These are phyloP conservation scores for Stephanodiscus minutulus DNA, from an alignment of 108 stramenopile genomes.

Conservation along the genomic window DNA sequence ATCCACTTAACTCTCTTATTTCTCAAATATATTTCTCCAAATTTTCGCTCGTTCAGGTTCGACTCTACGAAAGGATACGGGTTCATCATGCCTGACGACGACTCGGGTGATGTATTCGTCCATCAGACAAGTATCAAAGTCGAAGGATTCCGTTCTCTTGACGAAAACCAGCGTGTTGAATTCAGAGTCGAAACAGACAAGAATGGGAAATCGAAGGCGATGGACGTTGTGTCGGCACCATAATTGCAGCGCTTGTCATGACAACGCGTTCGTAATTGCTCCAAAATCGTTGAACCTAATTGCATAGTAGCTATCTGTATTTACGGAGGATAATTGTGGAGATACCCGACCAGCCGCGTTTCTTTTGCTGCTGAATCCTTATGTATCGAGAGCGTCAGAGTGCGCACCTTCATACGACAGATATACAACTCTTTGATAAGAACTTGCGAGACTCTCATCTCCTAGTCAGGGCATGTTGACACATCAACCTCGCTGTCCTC, in stretches of 20 bases:
- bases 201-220: constrained; percentile 58
- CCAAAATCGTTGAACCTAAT: not conserved
- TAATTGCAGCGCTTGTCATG: not conserved
- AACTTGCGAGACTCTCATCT: too few species aligned
- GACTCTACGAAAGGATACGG: constrained; percentile 64
- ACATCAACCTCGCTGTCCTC: too few species aligned
- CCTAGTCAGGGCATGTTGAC: too few species aligned
- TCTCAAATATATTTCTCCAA: not conserved
- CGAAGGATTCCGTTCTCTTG: constrained; percentile 57
- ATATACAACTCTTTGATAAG: not conserved
- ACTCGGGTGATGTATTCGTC: constrained; percentile 56
- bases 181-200: constrained; percentile 35
- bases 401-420: not conserved
- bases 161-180: constrained; percentile 51
- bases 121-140: constrained; percentile 60
- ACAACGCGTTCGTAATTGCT: too few species aligned
- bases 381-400: not conserved
- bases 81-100: constrained; percentile 63
- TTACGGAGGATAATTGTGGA: not conserved
- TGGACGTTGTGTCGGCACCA: constrained; percentile 49
- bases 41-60: constrained; percentile 38
- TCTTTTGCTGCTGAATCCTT: not conserved
- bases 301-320: not conserved
- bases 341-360: not conserved
- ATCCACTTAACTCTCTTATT: not conserved